A percentile compares a stretch with the other conserved stretches of the same genome.
Evolutionary conservation across 2,329 filamentous ascomycete genomes (phyloP).

Genomic region (Phyllosticta citriasiana): DNA sequence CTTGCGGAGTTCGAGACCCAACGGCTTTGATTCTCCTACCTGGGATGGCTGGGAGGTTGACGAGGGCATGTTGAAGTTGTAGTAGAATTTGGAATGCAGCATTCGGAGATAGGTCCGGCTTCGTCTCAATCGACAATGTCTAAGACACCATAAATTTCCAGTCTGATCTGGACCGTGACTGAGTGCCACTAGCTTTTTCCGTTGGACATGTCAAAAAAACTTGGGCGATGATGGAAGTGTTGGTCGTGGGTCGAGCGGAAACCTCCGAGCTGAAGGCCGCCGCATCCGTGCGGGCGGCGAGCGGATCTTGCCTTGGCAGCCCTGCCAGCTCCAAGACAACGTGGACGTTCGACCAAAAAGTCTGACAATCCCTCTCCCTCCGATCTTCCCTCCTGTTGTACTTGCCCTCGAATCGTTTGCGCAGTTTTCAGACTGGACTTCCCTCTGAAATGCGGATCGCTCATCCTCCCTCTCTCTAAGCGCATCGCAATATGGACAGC

Average conservation of each 20-base stretch:
- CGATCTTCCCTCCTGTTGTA: not conserved
- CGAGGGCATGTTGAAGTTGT: slow-evolving; percentile 23
- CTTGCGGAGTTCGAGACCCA: slow-evolving; percentile 39
- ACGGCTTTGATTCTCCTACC: slow-evolving; percentile 40
- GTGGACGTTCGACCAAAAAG: not conserved
- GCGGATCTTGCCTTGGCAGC: not conserved
- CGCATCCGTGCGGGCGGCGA: not conserved
- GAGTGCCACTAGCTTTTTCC: not conserved
- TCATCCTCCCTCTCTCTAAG: not conserved
- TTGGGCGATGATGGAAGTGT: not conserved
- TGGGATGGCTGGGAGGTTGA: slow-evolving; percentile 40
- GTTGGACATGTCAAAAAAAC: not conserved
- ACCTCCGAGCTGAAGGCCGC: not conserved
- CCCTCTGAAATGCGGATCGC: not conserved
- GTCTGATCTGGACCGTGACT: not conserved
- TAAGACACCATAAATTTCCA: not conserved
- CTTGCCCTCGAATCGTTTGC: not conserved
- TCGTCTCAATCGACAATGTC: not conserved
- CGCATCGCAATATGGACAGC: not conserved
- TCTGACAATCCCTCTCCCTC: not conserved
- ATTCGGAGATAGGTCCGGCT: not conserved
- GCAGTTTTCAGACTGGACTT: not conserved
- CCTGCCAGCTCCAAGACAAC: not conserved
- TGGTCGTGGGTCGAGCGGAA: not conserved
- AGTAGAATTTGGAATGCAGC: not conserved